These are phyloP conservation scores for Trichosporon coremiiforme DNA, from an alignment of 1,284 basidiomycete species.

Conservation along the genomic window DNA sequence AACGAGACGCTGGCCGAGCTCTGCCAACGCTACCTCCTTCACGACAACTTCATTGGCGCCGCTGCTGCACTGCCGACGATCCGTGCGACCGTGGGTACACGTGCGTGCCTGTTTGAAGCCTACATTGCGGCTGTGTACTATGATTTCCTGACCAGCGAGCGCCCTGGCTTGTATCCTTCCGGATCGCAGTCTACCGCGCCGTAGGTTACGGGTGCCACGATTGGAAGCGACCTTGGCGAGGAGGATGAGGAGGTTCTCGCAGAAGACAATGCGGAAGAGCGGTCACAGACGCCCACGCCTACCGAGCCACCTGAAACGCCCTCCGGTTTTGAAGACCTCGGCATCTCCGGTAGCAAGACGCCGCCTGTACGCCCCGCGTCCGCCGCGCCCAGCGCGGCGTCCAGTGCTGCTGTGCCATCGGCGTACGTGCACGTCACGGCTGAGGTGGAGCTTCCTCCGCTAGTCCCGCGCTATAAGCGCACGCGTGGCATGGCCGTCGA, in stretches of 20 bases:
- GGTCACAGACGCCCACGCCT: background rate
- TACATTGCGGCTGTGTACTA: slow-evolving; percentile 49
- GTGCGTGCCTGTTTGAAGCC: slow-evolving; percentile 39
- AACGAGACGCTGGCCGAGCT: slow-evolving; percentile 43
- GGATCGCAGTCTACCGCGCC: background rate
- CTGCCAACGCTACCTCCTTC: slow-evolving; percentile 37
- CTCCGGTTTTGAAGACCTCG: background rate
- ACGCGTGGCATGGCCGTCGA: slow-evolving; percentile 43
- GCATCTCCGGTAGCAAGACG: background rate
- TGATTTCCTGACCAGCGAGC: slow-evolving; percentile 34
- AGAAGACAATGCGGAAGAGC: background rate
- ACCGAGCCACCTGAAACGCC: slow-evolving; percentile 5
- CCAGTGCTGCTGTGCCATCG: slow-evolving; percentile 8
- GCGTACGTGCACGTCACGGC: background rate
- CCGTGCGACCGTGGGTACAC: slow-evolving; percentile 34
- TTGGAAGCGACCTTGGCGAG: background rate
- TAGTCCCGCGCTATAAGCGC: slow-evolving; percentile 10
- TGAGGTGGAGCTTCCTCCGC: slow-evolving; percentile 4
- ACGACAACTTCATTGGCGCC: slow-evolving; percentile 35
- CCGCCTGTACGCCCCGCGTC: slow-evolving; percentile 1
- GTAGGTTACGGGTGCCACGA: slow-evolving; percentile 1
- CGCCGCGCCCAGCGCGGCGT: background rate
- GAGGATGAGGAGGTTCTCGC: background rate
- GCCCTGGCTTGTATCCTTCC: slow-evolving; percentile 24
- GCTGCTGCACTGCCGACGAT: slow-evolving; percentile 29